These are phyloP conservation scores for Calcarisporium arbuscula DNA, from an alignment of 2,329 filamentous ascomycete species.

Conservation along the genomic window DNA sequence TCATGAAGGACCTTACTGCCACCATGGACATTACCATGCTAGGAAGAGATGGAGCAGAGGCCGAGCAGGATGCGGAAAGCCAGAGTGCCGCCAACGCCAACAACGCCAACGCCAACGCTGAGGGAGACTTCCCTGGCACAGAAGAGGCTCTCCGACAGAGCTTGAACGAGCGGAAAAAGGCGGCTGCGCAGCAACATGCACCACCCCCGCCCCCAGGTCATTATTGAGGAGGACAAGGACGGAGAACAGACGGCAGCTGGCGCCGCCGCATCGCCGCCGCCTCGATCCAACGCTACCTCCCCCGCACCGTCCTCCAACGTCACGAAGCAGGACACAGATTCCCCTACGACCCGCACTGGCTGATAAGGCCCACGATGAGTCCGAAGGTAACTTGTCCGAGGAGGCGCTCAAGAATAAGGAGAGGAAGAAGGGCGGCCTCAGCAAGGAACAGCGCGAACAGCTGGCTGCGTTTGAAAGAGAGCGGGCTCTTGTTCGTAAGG, in stretches of 20 bases:
- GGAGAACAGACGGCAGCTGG: slow-evolving; percentile 13
- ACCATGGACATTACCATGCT: slow-evolving; percentile 98
- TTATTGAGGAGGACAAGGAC: slow-evolving; percentile 33
- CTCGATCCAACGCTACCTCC: slow-evolving; percentile 29
- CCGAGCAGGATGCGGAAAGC: slow-evolving; percentile 42
- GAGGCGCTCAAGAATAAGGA: slow-evolving; percentile 42
- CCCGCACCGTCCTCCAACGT: slow-evolving; percentile 36
- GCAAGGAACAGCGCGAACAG: slow-evolving; percentile 90
- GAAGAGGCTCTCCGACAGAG: slow-evolving; percentile 52
- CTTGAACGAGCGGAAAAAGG: slow-evolving; percentile 33
- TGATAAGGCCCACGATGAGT: slow-evolving; percentile 65
- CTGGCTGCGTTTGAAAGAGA: slow-evolving; percentile 84
- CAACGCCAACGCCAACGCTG: slow-evolving; percentile 31
- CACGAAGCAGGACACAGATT: slow-evolving; percentile 46
- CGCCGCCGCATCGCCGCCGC: slow-evolving; percentile 18
- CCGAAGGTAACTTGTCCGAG: slow-evolving; percentile 56
- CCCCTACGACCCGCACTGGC: slow-evolving; percentile 80
- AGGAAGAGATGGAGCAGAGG: slow-evolving; percentile 57
- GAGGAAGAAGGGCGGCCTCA: slow-evolving; percentile 82
- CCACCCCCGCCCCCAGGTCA: slow-evolving; percentile 29
- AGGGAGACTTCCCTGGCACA: slow-evolving; percentile 50
- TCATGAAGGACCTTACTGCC: slow-evolving; percentile 97
- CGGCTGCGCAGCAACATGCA: slow-evolving; percentile 12
- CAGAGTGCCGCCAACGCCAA: slow-evolving; percentile 52
- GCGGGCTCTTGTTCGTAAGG: slow-evolving; percentile 74